Conservation (phyloP, 2,329 filamentous ascomycete species). For the Neurospora crassa region DNA sequence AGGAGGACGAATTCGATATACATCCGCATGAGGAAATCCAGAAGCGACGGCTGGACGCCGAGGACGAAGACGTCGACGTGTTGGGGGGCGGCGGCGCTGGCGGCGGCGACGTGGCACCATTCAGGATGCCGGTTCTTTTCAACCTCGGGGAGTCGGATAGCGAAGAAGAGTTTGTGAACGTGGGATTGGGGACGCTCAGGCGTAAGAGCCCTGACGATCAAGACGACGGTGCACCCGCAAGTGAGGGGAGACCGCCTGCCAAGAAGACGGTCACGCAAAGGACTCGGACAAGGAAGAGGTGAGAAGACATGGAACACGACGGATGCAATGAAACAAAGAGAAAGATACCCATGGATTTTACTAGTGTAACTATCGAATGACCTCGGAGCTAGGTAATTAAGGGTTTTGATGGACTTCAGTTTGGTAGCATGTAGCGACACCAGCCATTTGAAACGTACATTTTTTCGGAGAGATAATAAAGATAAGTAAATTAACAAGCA, state of each 20-base stretch:
- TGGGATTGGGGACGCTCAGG: slow-evolving; percentile 72
- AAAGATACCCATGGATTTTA: background rate
- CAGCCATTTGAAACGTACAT: background rate
- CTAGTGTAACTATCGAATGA: background rate
- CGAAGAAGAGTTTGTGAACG: slow-evolving; percentile 72
- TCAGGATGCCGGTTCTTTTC: slow-evolving; percentile 87
- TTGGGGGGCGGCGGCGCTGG: slow-evolving; percentile 49
- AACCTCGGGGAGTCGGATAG: slow-evolving; percentile 91
- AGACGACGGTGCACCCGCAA: slow-evolving; percentile 49
- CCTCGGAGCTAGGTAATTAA: background rate
- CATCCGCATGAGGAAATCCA: slow-evolving; percentile 92
- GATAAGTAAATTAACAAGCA: too few species aligned
- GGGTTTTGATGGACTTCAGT: background rate
- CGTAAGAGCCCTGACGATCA: slow-evolving; percentile 72
- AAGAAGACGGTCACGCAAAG: slow-evolving; percentile 33
- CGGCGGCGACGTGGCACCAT: slow-evolving; percentile 42
- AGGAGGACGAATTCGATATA: slow-evolving; percentile 96
- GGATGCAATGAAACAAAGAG: background rate
- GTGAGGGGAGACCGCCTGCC: slow-evolving; percentile 25
- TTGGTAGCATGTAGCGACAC: background rate
- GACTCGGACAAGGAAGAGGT: slow-evolving; percentile 33
- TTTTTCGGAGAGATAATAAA: background rate
- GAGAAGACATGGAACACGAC: background rate
- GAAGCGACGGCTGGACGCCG: slow-evolving; percentile 77
- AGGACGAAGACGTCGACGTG: slow-evolving; percentile 91